Conservation (phyloP, 352 stramenopile species). For the Pythium monospermum region DNA sequence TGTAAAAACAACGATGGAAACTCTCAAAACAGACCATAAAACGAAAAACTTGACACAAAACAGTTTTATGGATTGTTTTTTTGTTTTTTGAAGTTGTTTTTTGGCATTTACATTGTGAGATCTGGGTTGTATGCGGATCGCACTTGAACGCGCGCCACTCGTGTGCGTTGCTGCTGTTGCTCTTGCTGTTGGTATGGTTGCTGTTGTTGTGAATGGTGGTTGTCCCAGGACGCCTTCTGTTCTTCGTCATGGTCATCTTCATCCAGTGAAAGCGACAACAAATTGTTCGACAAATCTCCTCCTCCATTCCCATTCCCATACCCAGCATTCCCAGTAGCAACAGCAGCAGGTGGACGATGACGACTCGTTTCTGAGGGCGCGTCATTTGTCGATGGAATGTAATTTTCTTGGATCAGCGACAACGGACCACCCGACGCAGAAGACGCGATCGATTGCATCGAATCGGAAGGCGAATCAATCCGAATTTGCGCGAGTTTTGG, state of each 20-base stretch:
- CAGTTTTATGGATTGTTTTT: background rate
- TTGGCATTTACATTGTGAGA: conserved; percentile 27
- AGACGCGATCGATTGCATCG: conserved; percentile 31
- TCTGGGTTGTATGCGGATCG: conserved; percentile 27
- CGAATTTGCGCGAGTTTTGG: conserved; percentile 70
- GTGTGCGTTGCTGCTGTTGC: conserved; percentile 11
- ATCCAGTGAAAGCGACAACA: conserved; percentile 52
- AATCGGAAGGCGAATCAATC: conserved; percentile 38
- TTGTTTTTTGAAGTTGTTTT: conserved; percentile 5
- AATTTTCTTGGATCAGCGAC: conserved; percentile 64
- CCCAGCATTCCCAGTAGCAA: background rate
- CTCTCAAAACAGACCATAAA: too few species aligned
- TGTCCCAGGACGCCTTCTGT: conserved; percentile 9
- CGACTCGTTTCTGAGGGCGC: background rate
- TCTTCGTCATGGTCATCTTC: conserved; percentile 19
- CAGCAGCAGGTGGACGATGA: too few species aligned
- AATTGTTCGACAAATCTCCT: conserved; percentile 40
- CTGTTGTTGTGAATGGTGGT: too few species aligned
- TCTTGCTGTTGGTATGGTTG: too few species aligned
- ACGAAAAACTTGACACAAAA: too few species aligned
- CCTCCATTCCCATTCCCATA: conserved; percentile 15
- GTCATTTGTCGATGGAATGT: conserved; percentile 44
- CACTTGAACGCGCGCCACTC: conserved; percentile 16
- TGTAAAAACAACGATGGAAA: conserved; percentile 4
- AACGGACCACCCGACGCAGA: conserved; percentile 20